These are phyloP conservation scores for Dendrostoma leiphaemia DNA, from an alignment of 2,329 filamentous ascomycete genomes.

Conservation along the genomic window DNA sequence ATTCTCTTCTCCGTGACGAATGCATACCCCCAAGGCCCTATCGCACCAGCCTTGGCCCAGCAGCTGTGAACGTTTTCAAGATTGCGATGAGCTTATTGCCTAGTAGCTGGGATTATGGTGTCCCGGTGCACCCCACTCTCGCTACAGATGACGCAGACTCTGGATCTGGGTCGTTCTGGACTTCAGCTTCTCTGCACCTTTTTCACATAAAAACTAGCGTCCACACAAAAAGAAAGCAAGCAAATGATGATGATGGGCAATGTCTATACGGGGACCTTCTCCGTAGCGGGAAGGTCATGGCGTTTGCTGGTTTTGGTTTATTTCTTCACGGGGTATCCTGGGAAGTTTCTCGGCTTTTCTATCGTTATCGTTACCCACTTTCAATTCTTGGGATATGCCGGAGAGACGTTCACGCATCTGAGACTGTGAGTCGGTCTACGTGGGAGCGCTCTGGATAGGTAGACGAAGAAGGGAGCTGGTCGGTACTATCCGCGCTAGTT, in stretches of 20 bases:
- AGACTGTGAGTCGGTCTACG: not conserved
- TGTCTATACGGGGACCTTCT: conserved; percentile 19
- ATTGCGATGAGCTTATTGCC: not conserved
- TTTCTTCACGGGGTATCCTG: conserved; percentile 13
- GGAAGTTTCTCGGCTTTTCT: not conserved
- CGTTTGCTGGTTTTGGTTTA: conserved; percentile 11
- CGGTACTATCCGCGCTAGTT: not conserved
- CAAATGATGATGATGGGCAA: conserved; percentile 20
- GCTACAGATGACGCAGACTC: not conserved
- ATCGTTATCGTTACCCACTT: not conserved
- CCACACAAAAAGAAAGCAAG: conserved; percentile 13
- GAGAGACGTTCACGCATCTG: no score
- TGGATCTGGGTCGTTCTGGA: not conserved
- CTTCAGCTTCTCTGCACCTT: not conserved
- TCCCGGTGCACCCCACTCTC: conserved; percentile 12
- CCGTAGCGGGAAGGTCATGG: conserved; percentile 15
- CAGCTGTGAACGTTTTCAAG: not conserved
- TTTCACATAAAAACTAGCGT: conserved; percentile 12
- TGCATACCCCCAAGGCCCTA: not conserved
- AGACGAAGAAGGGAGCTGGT: not conserved
- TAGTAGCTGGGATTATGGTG: conserved; percentile 2
- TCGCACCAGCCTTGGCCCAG: not conserved
- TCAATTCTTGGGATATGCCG: not conserved
- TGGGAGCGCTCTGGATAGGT: not conserved
- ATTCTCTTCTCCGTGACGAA: not conserved